phyloP scores from a whole-genome alignment of 208 protist genomes.

The Leishmania major region DNA sequence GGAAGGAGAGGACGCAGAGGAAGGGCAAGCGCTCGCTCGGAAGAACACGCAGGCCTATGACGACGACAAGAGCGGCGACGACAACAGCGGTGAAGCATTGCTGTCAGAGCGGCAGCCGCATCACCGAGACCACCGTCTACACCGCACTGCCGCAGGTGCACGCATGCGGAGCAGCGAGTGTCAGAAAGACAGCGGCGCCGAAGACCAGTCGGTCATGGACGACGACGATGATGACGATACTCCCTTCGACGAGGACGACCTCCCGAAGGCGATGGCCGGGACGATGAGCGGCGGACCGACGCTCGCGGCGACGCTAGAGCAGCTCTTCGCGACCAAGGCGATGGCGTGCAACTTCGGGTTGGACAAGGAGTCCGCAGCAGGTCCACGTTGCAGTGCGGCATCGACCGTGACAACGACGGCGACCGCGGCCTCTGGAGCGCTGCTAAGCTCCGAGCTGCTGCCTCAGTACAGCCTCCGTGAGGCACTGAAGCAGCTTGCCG shows the following conservation, averaged over 20 bases:
- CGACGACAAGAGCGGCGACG: background rate
- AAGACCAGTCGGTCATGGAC: background rate
- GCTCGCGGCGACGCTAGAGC: conserved; percentile 24
- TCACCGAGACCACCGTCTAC: conserved; percentile 2
- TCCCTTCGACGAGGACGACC: conserved; percentile 14
- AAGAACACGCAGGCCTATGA: background rate
- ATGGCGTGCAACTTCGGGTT: background rate
- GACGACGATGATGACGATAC: conserved; percentile 1
- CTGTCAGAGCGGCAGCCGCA: conserved; percentile 13
- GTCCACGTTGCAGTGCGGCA: conserved; percentile 10
- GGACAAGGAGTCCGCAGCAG: background rate
- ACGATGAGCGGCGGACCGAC: conserved; percentile 3
- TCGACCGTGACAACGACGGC: conserved; percentile 18
- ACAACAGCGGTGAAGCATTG: conserved; percentile 23
- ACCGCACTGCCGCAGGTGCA: background rate
- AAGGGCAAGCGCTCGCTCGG: background rate
- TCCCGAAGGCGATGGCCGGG: conserved; percentile 9
- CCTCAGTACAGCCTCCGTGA: conserved; percentile 19
- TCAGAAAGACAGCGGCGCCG: conserved; percentile 1
- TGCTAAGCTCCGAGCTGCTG: conserved; percentile 17
- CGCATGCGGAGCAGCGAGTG: background rate
- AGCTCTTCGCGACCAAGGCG: conserved; percentile 13
- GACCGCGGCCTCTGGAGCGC: conserved; percentile 2
- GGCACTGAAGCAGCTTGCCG: conserved; percentile 13
- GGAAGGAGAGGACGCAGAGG: background rate